Evolutionary conservation across 768 basidiomycete genomes (phyloP).

Genomic region (Trametes sanguinea): DNA sequence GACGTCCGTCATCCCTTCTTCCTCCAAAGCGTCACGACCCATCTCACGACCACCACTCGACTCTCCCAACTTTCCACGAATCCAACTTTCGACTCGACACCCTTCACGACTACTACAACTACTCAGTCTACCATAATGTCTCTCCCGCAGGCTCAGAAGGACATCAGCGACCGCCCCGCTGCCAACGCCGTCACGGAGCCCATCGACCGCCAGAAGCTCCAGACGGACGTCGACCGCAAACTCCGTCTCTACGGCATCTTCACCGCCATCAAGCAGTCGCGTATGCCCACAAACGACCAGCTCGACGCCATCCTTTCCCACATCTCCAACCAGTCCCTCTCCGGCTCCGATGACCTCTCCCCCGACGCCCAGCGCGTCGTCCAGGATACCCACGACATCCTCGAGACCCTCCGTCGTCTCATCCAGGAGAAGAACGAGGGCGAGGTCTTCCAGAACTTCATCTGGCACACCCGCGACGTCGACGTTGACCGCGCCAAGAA

Average conservation of each 20-base stretch:
- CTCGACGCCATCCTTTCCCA: constrained; percentile 74
- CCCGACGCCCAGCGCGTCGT: constrained; percentile 75
- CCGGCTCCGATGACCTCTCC: constrained; percentile 61
- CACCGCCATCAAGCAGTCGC: constrained; percentile 79
- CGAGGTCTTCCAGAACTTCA: constrained; percentile 89
- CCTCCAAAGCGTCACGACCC: constrained; percentile 15
- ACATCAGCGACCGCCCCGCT: constrained; percentile 60
- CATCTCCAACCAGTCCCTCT: constrained; percentile 55
- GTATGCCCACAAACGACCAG: constrained; percentile 78
- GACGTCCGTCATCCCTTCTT: no score
- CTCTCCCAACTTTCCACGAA: neutral
- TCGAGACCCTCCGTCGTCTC: constrained; percentile 70
- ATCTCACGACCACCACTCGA: neutral
- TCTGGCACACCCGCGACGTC: constrained; percentile 74
- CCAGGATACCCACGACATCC: constrained; percentile 71
- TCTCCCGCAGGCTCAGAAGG: constrained; percentile 59
- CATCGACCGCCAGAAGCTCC: constrained; percentile 57
- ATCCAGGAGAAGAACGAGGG: constrained; percentile 86
- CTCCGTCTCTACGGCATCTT: constrained; percentile 80
- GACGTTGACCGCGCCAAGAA: constrained; percentile 45
- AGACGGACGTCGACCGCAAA: constrained; percentile 82
- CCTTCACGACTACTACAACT: constrained; percentile 1
- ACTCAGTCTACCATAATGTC: constrained; percentile 67
- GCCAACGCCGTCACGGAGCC: constrained; percentile 65
- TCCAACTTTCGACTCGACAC: neutral